Evolutionary conservation across 768 basidiomycete species (phyloP), one percentile per base, ranked within the genome.

Genomic region (Lactifluus echinatus): DNA sequence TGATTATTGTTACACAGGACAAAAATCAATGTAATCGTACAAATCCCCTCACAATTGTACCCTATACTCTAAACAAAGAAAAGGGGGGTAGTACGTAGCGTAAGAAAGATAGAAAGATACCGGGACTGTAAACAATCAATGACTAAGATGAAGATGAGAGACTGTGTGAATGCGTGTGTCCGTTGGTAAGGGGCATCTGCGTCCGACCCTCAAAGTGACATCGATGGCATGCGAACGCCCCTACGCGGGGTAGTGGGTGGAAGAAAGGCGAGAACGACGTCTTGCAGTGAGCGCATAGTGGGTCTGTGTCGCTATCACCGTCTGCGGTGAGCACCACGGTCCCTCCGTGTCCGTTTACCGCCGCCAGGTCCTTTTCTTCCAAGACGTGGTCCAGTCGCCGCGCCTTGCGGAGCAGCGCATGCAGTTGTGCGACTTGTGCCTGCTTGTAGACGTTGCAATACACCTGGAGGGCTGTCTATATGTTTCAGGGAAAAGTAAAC

Each of bases 351-450:
- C 59, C 64, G 49, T 59, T 66, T 14, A 29, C 49, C 52, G 39
- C 56, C 46, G 53, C 53, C 55, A 47, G n/a, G 21, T 64, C 68
- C 47, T 61, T 63, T 53, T 65, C 63, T 61, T 79, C 79, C 60
- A 93, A 73, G 45, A 90, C 75, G 29, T 74, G 72, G 66, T 97
- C 95, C 19, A 97, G 75, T 17, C 92, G 82, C 17, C 82, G 81
- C 8, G 93, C 93, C 70, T 94, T 94, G 50, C 95, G 88, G 24
- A 96, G 79, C 6, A 94, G 78, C 2, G 83, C 88, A 68, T 95
- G 92, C 2, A 90, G 83, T 64, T 88, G 84, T 12, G 75, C 74
- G 2, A 84, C 73, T 1, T 77, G 75, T 7, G 86, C 84, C 65
- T 85, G 85, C 70, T 98, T 98, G 76, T 93, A 94, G 11, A 80